Conservation (phyloP, 306 rosid genomes). For the Begonia loranthoides region DNA sequence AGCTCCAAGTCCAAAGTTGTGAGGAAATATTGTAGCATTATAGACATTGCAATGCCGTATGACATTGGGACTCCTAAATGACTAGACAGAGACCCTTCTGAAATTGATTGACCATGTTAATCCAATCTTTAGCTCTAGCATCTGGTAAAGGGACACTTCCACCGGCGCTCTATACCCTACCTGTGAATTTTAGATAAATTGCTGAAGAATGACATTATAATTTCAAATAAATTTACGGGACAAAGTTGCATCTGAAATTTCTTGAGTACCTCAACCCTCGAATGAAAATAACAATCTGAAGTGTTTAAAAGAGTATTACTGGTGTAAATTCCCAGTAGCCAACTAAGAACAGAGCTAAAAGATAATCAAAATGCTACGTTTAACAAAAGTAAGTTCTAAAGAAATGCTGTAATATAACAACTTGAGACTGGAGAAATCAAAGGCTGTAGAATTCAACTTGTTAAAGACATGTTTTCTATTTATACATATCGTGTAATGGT, state of each 20-base stretch:
- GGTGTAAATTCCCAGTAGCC: no score
- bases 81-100: slow-evolving; percentile 68
- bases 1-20: slow-evolving; percentile 89
- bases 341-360: no score
- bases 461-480: no score
- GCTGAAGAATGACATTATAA: background rate
- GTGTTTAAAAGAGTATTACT: no score
- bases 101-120: slow-evolving; percentile 71
- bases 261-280: background rate
- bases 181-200: slow-evolving; percentile 28
- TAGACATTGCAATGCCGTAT: slow-evolving; percentile 86
- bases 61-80: slow-evolving; percentile 93
- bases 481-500: no score
- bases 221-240: slow-evolving; percentile 6
- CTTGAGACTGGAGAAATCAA: no score
- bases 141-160: slow-evolving; percentile 80
- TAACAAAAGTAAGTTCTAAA: no score
- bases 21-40: slow-evolving; percentile 93
- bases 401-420: no score
- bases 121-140: slow-evolving; percentile 87
- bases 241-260: slow-evolving; percentile 2
- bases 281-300: no score
- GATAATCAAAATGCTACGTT: no score
- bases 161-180: slow-evolving; percentile 93
- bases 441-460: no score